phyloP scores from a whole-genome alignment of 805 yeast genomes.

The Naumovozyma baii region DNA sequence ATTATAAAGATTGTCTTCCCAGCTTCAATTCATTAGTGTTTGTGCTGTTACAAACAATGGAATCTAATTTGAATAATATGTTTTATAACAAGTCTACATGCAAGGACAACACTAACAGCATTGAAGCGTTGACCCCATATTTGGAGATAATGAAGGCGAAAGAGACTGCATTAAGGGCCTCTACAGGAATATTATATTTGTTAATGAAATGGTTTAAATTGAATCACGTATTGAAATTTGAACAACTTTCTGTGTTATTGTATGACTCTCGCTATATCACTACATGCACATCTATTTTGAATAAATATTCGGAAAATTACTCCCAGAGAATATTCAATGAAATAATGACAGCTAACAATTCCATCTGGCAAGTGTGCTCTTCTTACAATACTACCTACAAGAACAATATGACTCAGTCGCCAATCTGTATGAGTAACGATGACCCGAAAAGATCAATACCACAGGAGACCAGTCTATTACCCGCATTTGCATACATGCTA shows the following conservation, averaged over 20 bases:
- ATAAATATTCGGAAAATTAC: slow-evolving; percentile 22
- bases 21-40: slow-evolving; percentile 53
- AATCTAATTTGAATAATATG: slow-evolving; percentile 35
- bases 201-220: slow-evolving; percentile 70
- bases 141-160: slow-evolving; percentile 51
- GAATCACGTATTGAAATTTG: slow-evolving; percentile 70
- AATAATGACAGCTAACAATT: slow-evolving; percentile 10
- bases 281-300: slow-evolving; percentile 18
- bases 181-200: slow-evolving; percentile 42
- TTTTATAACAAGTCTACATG: slow-evolving; percentile 14
- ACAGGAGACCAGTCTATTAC: slow-evolving; percentile 7
- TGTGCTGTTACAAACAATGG: slow-evolving; percentile 56
- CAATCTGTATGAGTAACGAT: slow-evolving; percentile 1
- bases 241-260: slow-evolving; percentile 58
- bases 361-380: slow-evolving; percentile 26
- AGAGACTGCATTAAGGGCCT: slow-evolving; percentile 51
- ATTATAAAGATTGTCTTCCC: slow-evolving; percentile 45
- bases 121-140: slow-evolving; percentile 18
- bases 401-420: neutral
- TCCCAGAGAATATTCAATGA: slow-evolving; percentile 26
- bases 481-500: slow-evolving; percentile 29
- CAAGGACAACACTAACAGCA: slow-evolving; percentile 2
- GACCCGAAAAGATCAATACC: too few relatives aligned
- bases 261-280: slow-evolving; percentile 58
- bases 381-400: slow-evolving; percentile 7